These are phyloP conservation scores for Cymbopogon flexuosus DNA, from an alignment of 202 grass and related monocot species.

Conservation along the genomic window DNA sequence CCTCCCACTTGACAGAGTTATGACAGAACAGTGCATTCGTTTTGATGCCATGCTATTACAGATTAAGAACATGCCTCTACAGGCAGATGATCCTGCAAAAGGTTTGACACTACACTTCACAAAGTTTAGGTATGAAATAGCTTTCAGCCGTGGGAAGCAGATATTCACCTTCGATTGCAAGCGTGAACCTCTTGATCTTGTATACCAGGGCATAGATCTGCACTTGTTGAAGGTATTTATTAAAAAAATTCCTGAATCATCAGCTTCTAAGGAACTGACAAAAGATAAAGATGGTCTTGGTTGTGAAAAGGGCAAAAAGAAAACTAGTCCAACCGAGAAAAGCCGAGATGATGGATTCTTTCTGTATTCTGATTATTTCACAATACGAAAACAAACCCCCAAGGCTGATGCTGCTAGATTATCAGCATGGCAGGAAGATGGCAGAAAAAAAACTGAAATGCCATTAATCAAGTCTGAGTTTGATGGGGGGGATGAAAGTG, in stretches of 20 bases:
- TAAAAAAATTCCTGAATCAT: slow-evolving; percentile 47
- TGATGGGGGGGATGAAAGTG: slow-evolving; percentile 65
- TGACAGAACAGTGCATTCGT: slow-evolving; percentile 95
- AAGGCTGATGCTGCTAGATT: slow-evolving; percentile 88
- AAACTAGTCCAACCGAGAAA: slow-evolving; percentile 50
- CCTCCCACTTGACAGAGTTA: slow-evolving; percentile 92
- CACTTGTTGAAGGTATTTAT: slow-evolving; percentile 80
- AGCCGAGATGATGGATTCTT: slow-evolving; percentile 78
- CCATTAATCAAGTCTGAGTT: slow-evolving; percentile 64
- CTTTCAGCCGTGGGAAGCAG: slow-evolving; percentile 88
- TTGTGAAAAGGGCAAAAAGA: too few species aligned
- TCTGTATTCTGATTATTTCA: slow-evolving; percentile 96
- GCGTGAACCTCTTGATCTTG: slow-evolving; percentile 95
- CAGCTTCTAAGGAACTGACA: slow-evolving; percentile 41
- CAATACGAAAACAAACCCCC: slow-evolving; percentile 87
- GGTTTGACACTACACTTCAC: slow-evolving; percentile 71
- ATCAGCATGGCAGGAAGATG: slow-evolving; percentile 79
- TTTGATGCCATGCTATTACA: slow-evolving; percentile 63
- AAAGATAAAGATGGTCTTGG: too few species aligned
- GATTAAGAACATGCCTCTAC: slow-evolving; percentile 75
- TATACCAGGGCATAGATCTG: slow-evolving; percentile 89
- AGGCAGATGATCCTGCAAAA: slow-evolving; percentile 79
- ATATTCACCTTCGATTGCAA: slow-evolving; percentile 88
- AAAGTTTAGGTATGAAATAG: slow-evolving; percentile 83
- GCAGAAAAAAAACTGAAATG: slow-evolving; percentile 73